Conservation (phyloP, 805 yeast genomes). For the Wickerhamiella sergipiensis region DNA sequence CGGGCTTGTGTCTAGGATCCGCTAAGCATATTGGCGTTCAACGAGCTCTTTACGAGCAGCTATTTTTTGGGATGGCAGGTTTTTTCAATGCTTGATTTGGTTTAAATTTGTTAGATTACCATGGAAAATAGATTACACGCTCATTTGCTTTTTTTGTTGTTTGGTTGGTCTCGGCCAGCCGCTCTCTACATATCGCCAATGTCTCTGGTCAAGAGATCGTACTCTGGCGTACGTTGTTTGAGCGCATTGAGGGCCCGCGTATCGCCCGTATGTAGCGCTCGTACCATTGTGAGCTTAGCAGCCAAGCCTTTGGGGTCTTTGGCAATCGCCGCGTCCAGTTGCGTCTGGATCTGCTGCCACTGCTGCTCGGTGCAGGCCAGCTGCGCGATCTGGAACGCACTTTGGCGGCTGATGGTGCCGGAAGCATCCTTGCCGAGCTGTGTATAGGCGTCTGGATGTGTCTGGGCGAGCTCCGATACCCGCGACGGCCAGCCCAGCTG, state of each 20-base stretch:
- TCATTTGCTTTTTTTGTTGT: background rate
- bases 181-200: background rate
- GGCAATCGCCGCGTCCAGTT: background rate
- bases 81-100: no score
- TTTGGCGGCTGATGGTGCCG: background rate
- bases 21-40: no score
- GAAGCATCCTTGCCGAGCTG: background rate
- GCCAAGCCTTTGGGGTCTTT: slow-evolving; percentile 2
- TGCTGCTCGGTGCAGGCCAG: slow-evolving; percentile 4
- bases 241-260: slow-evolving; percentile 1
- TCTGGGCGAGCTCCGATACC: background rate
- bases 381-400: slow-evolving; percentile 2
- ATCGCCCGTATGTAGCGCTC: slow-evolving; percentile 9
- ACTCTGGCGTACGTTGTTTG: background rate
- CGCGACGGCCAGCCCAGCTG: background rate
- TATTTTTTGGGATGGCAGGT: no score
- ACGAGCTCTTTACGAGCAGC: no score
- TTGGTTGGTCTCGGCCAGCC: background rate
- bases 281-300: slow-evolving; percentile 3
- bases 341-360: slow-evolving; percentile 3
- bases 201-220: background rate
- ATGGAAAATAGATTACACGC: background rate
- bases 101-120: background rate
- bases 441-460: background rate
- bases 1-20: no score